phyloP scores from a whole-genome alignment of 306 rosid genomes.

The Psophocarpus tetragonolobus region DNA sequence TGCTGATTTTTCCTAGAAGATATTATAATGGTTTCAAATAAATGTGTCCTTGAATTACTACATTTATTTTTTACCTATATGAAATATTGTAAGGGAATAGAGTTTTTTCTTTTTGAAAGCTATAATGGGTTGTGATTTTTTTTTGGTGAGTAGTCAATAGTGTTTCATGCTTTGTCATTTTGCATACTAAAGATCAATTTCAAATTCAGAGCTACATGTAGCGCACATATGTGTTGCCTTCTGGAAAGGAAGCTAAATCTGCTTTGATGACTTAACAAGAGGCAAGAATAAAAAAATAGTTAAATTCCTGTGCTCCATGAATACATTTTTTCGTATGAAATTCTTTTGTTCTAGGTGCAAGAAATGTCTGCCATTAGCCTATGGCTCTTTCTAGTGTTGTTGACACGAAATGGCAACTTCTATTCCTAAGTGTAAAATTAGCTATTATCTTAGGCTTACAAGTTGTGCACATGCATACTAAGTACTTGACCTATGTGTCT shows the following conservation, averaged over 20 bases:
- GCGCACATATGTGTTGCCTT: neutral
- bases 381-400: neutral
- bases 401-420: conserved; percentile 16
- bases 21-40: neutral
- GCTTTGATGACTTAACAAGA: neutral
- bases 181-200: conserved; percentile 9
- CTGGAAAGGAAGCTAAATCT: conserved; percentile 20
- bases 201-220: neutral
- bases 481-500: conserved; percentile 27
- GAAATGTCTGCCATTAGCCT: conserved; percentile 23
- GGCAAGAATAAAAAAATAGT: conserved; percentile 12
- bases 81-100: neutral
- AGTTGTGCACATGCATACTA: neutral
- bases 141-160: neutral
- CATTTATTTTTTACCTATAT: neutral
- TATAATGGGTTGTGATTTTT: neutral
- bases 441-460: conserved; percentile 5
- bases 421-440: conserved; percentile 17
- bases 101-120: neutral
- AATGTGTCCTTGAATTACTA: neutral
- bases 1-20: neutral
- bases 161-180: neutral
- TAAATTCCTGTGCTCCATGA: neutral
- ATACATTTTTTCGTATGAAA: neutral
- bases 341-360: conserved; percentile 20